Evolutionary conservation across 306 rosid genomes (phyloP).

Genomic region (Heteromeles arbutifolia): DNA sequence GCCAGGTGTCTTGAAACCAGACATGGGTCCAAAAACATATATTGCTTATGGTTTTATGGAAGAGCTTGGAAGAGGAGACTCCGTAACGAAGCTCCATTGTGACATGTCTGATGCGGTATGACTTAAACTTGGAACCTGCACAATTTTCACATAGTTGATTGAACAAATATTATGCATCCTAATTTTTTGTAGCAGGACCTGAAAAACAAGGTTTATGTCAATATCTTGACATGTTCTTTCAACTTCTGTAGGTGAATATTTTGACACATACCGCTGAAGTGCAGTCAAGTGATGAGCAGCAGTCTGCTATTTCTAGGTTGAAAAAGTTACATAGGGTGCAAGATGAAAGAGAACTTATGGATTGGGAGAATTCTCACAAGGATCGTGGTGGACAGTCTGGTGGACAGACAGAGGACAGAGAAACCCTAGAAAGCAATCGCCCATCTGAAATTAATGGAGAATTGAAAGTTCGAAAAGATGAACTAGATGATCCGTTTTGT

Average conservation of each 20-base stretch:
- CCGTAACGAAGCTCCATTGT: constrained; percentile 87
- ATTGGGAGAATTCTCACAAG: constrained; percentile 4
- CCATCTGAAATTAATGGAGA: constrained; percentile 21
- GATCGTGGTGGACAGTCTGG: constrained; percentile 6
- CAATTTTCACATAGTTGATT: no score
- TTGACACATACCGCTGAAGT: constrained; percentile 70
- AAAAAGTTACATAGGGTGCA: constrained; percentile 61
- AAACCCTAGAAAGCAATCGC: constrained; percentile 4
- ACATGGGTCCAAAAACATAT: constrained; percentile 90
- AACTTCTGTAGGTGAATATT: constrained; percentile 59
- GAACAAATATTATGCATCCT: neutral
- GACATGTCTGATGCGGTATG: constrained; percentile 94
- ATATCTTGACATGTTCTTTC: constrained; percentile 4
- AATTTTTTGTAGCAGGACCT: neutral
- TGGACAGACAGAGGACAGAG: constrained; percentile 16
- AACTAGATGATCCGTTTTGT: constrained; percentile 16
- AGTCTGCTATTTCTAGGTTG: constrained; percentile 36
- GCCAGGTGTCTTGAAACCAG: constrained; percentile 61
- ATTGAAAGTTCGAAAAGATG: constrained; percentile 3
- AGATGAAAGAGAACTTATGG: constrained; percentile 41
- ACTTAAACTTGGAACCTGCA: neutral
- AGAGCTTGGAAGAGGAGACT: constrained; percentile 92
- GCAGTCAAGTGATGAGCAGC: constrained; percentile 32
- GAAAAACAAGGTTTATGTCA: neutral
- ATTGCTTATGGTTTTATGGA: constrained; percentile 68